Percentiles rank a stretch among this genome's conserved stretches.
Evolutionary conservation across 495 filamentous ascomycete species (phyloP).

Genomic region (Lophium mytilinum): DNA sequence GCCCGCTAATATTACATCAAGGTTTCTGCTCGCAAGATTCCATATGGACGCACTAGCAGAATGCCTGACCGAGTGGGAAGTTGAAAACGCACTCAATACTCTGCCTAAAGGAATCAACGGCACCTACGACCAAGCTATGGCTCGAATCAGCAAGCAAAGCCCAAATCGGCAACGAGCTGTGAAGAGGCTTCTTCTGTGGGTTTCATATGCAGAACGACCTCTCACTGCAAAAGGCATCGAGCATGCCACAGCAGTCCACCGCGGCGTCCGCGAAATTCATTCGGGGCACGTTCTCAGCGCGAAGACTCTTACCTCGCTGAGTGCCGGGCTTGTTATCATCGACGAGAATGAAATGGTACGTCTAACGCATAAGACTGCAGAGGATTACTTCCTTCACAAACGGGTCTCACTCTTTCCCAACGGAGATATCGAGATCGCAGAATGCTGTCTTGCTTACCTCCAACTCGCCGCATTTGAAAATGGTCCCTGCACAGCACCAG

Average conservation of each 20-base stretch:
- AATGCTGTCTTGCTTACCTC: slow-evolving; percentile 9
- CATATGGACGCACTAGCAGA: slow-evolving; percentile 33
- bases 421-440: slow-evolving; percentile 4
- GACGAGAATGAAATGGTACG: slow-evolving; percentile 9
- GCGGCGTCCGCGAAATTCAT: neutral
- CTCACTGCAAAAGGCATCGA: slow-evolving; percentile 1
- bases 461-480: slow-evolving; percentile 1
- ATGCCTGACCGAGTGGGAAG: slow-evolving; percentile 26
- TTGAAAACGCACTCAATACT: slow-evolving; percentile 26
- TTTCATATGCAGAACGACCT: slow-evolving; percentile 1
- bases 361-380: slow-evolving; percentile 9
- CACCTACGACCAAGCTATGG: slow-evolving; percentile 35
- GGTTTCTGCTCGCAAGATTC: slow-evolving; percentile 38
- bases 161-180: slow-evolving; percentile 7
- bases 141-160: slow-evolving; percentile 29
- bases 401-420: neutral
- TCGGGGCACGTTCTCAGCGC: neutral
- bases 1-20: slow-evolving; percentile 1
- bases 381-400: slow-evolving; percentile 5
- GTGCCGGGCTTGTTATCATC: slow-evolving; percentile 5
- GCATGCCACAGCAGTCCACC: slow-evolving; percentile 2
- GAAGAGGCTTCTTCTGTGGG: slow-evolving; percentile 6
- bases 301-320: slow-evolving; percentile 5
- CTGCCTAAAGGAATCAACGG: slow-evolving; percentile 27
- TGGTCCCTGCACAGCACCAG: slow-evolving; percentile 2